Evolutionary conservation across 1,139 yeast genomes (phyloP), one percentile per base, ranked within the genome.

Genomic region (Taphrina communis): DNA sequence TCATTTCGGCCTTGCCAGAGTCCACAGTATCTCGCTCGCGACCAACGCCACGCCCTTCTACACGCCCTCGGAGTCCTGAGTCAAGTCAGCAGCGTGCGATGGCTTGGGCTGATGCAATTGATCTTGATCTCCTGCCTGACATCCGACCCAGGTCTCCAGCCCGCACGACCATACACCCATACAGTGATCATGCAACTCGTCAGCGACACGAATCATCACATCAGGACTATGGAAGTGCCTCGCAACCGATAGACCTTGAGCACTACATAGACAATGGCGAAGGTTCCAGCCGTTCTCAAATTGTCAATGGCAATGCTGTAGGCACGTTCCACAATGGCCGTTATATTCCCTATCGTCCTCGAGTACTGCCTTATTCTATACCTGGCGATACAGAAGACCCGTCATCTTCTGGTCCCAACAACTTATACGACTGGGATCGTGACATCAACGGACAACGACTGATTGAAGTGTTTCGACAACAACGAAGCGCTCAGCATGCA

Each of bases 51-150:
- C 53, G 53, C 2, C 14, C 36, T 11, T 35, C 19, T 9, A 11
- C n/a, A 11, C 36, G 36, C 36, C 2, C 53, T 8, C 31, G 11
- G 12, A n/a, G 6, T 11, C 21, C 53, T 50, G n/a, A 50, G 14
- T 7, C 9, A n/a, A 2, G 2, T n/a, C 31, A n/a, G 9, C 53
- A n/a, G 6, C 9, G 21, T 6, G n/a, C 14, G 36, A 9, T n/a
- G 42, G 58, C 9, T 8, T 53, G 1, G 21, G 42, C 21, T 1
- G 44, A 53, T 31, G 58, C 42, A 1, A 56, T 56, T 14, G 60
- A 56, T 21, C 60, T 56, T n/a, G 60, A 56, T 21, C 50, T 41
- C 4, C 36, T 56, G 12, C 60, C 60, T 39, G 60, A 56, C 19
- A 53, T 53, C 11, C 58, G 58, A 6, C 58, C 42, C 17, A 31